Conservation (phyloP, 2,329 filamentous ascomycete genomes). For the Trichoderma breve region DNA sequence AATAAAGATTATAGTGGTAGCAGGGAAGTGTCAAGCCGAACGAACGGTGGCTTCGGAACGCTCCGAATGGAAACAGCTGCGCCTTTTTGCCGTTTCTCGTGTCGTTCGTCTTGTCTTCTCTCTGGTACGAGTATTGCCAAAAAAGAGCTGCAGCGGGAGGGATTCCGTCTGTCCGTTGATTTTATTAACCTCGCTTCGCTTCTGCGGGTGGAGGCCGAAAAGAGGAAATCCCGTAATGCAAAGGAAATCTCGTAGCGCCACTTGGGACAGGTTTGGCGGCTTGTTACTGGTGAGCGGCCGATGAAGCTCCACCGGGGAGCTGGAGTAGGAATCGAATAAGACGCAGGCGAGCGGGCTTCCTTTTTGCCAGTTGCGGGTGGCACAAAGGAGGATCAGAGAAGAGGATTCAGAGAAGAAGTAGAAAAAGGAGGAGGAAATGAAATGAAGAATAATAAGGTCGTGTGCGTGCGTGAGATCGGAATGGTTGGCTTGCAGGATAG, state of each 20-base stretch:
- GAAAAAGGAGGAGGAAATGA: background rate
- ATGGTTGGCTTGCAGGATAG: background rate
- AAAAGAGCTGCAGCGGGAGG: background rate
- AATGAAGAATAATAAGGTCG: background rate
- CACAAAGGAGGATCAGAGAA: background rate
- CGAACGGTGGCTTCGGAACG: background rate
- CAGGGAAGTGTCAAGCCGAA: background rate
- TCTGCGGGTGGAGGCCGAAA: background rate
- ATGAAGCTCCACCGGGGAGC: background rate
- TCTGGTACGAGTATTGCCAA: background rate
- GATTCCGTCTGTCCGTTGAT: background rate
- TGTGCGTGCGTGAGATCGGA: background rate
- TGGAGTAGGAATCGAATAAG: background rate
- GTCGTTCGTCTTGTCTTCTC: background rate
- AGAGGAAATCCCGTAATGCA: slow-evolving; percentile 1
- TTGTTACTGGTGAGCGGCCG: background rate
- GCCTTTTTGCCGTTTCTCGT: background rate
- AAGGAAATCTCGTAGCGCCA: slow-evolving; percentile 14
- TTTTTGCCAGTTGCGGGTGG: background rate
- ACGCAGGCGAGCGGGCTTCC: background rate
- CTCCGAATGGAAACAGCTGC: background rate
- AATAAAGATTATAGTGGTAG: background rate
- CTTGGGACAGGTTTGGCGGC: background rate
- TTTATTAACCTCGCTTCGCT: slow-evolving; percentile 1
- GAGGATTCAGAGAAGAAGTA: background rate